Evolutionary conservation across 2,329 filamentous ascomycete species (phyloP).

Genomic region (Colletotrichum zoysiae): DNA sequence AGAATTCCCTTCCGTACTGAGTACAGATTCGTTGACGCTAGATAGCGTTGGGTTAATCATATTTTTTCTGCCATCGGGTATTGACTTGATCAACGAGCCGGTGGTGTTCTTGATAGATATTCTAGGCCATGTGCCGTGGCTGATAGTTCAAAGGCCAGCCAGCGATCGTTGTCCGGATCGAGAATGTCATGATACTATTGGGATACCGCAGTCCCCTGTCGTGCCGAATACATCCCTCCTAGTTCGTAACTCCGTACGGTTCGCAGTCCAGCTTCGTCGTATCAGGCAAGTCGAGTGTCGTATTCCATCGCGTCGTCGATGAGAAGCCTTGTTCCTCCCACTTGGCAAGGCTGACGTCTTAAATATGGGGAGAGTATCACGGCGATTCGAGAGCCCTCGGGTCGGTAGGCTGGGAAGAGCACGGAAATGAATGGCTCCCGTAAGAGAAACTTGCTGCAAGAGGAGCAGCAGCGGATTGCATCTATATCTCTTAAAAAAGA

Average conservation of each 20-base stretch:
- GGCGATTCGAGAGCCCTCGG: background rate
- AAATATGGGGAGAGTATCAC: background rate
- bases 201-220: background rate
- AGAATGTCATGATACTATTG: no score
- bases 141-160: background rate
- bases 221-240: no score
- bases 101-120: background rate
- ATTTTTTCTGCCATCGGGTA: background rate
- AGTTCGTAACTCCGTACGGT: background rate
- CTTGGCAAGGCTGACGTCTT: background rate
- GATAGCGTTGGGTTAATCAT: background rate
- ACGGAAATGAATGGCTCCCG: no score
- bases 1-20: background rate
- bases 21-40: background rate
- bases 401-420: background rate
- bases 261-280: background rate
- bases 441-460: background rate
- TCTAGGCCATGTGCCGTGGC: background rate
- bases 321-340: background rate
- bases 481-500: conserved; percentile 8
- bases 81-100: background rate
- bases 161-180: background rate
- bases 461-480: conserved; percentile 7
- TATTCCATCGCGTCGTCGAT: no score
- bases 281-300: background rate